Percentiles rank a stretch among this genome's conserved stretches.
phyloP scores from a whole-genome alignment of 208 protist genomes.

The Acanthamoeba triangularis region DNA sequence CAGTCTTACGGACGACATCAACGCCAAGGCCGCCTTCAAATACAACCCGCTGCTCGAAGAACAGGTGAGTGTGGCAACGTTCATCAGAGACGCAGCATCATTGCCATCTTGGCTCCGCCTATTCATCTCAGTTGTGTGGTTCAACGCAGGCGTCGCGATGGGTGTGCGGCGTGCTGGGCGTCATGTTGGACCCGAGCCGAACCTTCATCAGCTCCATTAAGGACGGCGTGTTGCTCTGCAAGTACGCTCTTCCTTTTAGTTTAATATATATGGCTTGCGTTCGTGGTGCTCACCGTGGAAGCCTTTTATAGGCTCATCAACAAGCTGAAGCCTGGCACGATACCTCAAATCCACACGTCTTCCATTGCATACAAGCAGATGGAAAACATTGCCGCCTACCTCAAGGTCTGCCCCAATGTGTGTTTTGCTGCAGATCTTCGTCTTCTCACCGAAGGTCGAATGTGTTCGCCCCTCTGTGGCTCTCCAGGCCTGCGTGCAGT shows the following conservation, averaged over 20 bases:
- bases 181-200: conserved; percentile 62
- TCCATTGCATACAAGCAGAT: conserved; percentile 83
- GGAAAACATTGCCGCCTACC: conserved; percentile 83
- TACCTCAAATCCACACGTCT: conserved; percentile 69
- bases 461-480: no score
- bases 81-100: not conserved
- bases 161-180: conserved; percentile 54
- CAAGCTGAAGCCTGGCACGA: not conserved
- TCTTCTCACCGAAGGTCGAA: conserved; percentile 33
- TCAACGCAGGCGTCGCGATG: conserved; percentile 56
- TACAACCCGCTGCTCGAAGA: conserved; percentile 84
- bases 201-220: conserved; percentile 75
- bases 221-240: conserved; percentile 81
- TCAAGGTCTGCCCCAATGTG: conserved; percentile 38
- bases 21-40: conserved; percentile 84
- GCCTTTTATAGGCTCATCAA: not conserved
- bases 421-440: no score
- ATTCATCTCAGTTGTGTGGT: not conserved
- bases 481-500: conserved; percentile 57
- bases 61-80: not conserved
- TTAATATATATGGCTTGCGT: no score
- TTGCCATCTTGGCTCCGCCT: not conserved
- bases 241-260: conserved; percentile 24
- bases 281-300: no score
- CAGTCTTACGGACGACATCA: conserved; percentile 77